phyloP scores from a whole-genome alignment of 2,329 filamentous ascomycete genomes.

The Camillea tinctor region DNA sequence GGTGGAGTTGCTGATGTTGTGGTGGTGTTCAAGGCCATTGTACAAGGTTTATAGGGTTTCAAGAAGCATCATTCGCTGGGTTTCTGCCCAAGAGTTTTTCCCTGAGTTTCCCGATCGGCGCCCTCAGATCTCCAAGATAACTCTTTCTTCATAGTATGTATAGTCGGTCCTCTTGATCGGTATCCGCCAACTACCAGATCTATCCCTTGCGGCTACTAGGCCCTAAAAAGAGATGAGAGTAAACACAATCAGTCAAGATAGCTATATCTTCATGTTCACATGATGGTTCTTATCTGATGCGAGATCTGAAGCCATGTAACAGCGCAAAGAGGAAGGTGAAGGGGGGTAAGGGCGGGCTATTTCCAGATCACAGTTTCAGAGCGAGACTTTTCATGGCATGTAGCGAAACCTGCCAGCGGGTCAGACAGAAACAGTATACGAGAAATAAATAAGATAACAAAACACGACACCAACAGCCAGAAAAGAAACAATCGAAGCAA shows the following conservation, averaged over 20 bases:
- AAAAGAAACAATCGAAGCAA: neutral
- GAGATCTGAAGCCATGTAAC: neutral
- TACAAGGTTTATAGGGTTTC: neutral
- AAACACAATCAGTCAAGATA: neutral
- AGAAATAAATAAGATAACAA: too few species aligned
- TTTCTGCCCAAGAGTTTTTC: neutral
- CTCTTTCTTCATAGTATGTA: neutral
- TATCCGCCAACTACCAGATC: neutral
- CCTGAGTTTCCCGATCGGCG: neutral
- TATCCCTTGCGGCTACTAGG: neutral
- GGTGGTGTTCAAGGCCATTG: conserved; percentile 5
- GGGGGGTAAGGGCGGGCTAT: neutral
- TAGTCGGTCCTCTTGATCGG: neutral
- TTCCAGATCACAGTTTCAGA: conserved; percentile 2
- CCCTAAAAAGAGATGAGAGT: neutral
- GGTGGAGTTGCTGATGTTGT: conserved; percentile 12
- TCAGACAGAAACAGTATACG: neutral
- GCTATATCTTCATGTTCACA: neutral
- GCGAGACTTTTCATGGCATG: neutral
- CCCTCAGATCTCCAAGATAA: neutral
- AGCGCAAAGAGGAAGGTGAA: neutral
- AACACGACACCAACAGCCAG: neutral
- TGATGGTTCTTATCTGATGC: neutral
- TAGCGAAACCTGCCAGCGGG: neutral
- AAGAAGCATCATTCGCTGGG: neutral